Evolutionary conservation across 2,329 filamentous ascomycete species (phyloP).

Genomic region (Pseudogymnoascus sp.): DNA sequence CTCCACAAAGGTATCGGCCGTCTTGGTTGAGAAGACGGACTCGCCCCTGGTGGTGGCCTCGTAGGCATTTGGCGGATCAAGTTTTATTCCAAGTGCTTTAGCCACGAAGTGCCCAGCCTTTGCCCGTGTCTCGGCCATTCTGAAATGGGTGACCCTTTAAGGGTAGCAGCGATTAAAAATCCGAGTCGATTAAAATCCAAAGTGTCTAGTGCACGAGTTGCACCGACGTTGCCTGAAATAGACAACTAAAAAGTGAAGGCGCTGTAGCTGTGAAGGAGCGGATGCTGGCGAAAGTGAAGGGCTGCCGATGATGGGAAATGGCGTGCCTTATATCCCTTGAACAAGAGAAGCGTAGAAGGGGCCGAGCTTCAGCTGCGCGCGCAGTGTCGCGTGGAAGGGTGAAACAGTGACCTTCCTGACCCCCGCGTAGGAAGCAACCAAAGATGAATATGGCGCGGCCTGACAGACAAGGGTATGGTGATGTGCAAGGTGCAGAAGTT

Average conservation of each 20-base stretch:
- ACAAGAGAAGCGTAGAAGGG: neutral
- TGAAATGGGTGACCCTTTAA: slow-evolving; percentile 4
- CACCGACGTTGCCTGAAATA: neutral
- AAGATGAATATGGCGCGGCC: slow-evolving; percentile 4
- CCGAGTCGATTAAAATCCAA: neutral
- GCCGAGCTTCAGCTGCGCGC: neutral
- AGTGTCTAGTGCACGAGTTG: neutral
- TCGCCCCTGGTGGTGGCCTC: slow-evolving; percentile 65
- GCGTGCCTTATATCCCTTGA: slow-evolving; percentile 9
- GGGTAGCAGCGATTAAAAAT: neutral
- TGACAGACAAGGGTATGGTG: slow-evolving; percentile 2
- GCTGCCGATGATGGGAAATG: neutral
- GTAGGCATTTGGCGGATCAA: slow-evolving; percentile 50
- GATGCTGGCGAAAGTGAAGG: neutral
- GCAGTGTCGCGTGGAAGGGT: neutral
- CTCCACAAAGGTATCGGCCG: slow-evolving; percentile 74
- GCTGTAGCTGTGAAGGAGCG: neutral
- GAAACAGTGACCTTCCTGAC: slow-evolving; percentile 6
- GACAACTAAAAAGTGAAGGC: neutral
- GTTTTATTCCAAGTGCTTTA: slow-evolving; percentile 74
- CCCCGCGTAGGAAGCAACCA: neutral
- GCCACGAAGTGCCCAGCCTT: slow-evolving; percentile 67
- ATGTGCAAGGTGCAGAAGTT: neutral
- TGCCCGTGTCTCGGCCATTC: slow-evolving; percentile 26
- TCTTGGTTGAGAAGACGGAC: slow-evolving; percentile 67